These are phyloP conservation scores for Cyberlindnera euphorbiae DNA, from an alignment of 805 yeast genomes.

Conservation along the genomic window DNA sequence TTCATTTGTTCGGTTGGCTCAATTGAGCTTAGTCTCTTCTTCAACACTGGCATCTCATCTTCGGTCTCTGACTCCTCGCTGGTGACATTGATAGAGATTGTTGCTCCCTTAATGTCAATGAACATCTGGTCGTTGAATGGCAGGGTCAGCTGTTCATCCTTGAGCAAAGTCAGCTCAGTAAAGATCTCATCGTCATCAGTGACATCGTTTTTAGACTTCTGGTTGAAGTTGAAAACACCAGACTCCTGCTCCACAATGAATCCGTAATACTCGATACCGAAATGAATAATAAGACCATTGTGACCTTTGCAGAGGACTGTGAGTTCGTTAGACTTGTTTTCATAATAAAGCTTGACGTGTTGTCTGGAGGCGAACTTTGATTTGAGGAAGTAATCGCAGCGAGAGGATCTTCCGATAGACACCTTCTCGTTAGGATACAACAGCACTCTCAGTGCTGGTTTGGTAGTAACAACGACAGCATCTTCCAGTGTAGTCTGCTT, in stretches of 20 bases:
- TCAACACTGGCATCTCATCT: slow-evolving; percentile 29
- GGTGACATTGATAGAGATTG: slow-evolving; percentile 46
- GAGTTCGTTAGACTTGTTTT: slow-evolving; percentile 36
- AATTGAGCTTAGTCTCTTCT: slow-evolving; percentile 14
- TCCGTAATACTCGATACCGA: slow-evolving; percentile 47
- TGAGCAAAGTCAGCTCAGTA: slow-evolving; percentile 46
- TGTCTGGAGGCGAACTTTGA: slow-evolving; percentile 60
- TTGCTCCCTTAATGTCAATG: slow-evolving; percentile 68
- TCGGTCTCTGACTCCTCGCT: slow-evolving; percentile 38
- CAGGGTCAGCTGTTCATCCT: slow-evolving; percentile 58
- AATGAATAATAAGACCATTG: slow-evolving; percentile 69
- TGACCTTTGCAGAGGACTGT: slow-evolving; percentile 70
- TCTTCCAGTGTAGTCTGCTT: too few relatives aligned
- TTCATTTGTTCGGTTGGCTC: slow-evolving; percentile 16
- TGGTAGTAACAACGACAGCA: too few relatives aligned
- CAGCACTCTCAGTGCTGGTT: slow-evolving; percentile 15
- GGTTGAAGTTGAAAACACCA: slow-evolving; percentile 22
- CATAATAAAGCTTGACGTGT: slow-evolving; percentile 52
- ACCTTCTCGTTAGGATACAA: slow-evolving; percentile 18
- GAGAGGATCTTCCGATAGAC: slow-evolving; percentile 55
- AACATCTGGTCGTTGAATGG: slow-evolving; percentile 60
- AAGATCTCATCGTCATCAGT: slow-evolving; percentile 14
- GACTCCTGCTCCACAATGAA: slow-evolving; percentile 19
- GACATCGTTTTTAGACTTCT: slow-evolving; percentile 8
- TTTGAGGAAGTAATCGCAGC: slow-evolving; percentile 42